Evolutionary conservation across 495 filamentous ascomycete genomes (phyloP).

Genomic region (Penicillium coprophilum): DNA sequence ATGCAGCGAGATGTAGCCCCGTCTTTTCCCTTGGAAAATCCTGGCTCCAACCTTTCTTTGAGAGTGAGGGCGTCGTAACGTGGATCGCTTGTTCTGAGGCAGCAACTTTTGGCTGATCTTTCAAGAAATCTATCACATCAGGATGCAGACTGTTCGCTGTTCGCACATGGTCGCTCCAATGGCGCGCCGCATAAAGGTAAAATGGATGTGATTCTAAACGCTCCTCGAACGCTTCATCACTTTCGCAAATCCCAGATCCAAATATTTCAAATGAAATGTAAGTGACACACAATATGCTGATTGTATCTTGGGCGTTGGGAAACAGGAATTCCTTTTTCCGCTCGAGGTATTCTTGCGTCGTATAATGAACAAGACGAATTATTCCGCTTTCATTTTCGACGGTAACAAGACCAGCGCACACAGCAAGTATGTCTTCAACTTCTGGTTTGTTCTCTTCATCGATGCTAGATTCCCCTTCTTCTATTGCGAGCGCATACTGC

Average conservation of each 20-base stretch:
- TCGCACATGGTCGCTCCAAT: constrained; percentile 2
- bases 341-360: constrained; percentile 45
- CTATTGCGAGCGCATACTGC: constrained; percentile 47
- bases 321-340: not conserved
- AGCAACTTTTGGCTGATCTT: not conserved
- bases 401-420: constrained; percentile 55
- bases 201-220: not conserved
- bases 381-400: constrained; percentile 46
- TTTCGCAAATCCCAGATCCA: not conserved
- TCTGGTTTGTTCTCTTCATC: constrained; percentile 40
- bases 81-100: not conserved
- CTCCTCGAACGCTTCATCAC: not conserved
- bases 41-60: not conserved
- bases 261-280: not conserved
- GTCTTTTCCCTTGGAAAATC: not conserved
- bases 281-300: not conserved
- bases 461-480: constrained; percentile 26
- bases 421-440: constrained; percentile 40
- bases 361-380: constrained; percentile 56
- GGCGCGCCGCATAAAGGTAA: not conserved
- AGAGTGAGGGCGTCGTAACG: not conserved
- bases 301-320: not conserved
- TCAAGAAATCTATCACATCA: not conserved
- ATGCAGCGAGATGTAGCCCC: not conserved
- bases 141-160: not conserved